phyloP scores from a whole-genome alignment of 2,329 filamentous ascomycete genomes.

The Didymellaceae sp. region DNA sequence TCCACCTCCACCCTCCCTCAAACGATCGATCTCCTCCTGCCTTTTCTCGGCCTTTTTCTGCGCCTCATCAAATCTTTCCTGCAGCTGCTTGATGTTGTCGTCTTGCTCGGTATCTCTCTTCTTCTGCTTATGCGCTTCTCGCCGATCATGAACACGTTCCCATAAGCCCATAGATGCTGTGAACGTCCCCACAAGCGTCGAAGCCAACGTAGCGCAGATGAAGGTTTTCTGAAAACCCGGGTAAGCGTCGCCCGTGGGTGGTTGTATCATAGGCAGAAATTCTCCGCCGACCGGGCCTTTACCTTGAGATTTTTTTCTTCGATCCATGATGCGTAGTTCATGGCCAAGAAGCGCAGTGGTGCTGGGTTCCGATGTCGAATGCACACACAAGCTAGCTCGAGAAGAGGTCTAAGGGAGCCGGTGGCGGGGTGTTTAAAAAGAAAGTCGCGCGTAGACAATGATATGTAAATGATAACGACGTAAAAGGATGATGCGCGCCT shows the following conservation, averaged over 20 bases:
- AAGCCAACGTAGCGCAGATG: conserved; percentile 53
- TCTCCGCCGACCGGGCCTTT: conserved; percentile 12
- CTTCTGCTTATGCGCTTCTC: conserved; percentile 48
- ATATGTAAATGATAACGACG: conserved; percentile 1
- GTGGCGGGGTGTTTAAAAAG: conserved; percentile 9
- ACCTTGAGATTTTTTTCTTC: conserved; percentile 55
- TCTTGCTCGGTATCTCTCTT: conserved; percentile 47
- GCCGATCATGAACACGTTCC: conserved; percentile 48
- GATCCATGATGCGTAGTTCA: conserved; percentile 55
- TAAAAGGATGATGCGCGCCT: background rate
- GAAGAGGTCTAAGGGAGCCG: conserved; percentile 11
- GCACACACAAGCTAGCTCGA: conserved; percentile 6
- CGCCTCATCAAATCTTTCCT: conserved; percentile 38
- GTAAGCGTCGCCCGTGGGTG: conserved; percentile 13
- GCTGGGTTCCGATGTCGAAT: conserved; percentile 4
- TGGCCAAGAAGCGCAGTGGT: conserved; percentile 28
- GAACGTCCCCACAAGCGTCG: conserved; percentile 54
- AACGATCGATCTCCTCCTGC: conserved; percentile 32
- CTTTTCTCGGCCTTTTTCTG: conserved; percentile 36
- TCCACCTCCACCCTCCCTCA: conserved; percentile 22
- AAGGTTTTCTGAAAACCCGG: conserved; percentile 49
- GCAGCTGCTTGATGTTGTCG: conserved; percentile 43
- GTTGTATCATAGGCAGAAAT: conserved; percentile 17
- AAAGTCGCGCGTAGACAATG: background rate
- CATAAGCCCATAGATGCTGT: conserved; percentile 53